phyloP scores from a whole-genome alignment of 2,329 filamentous ascomycete species.

The Celoporthe dispersa region DNA sequence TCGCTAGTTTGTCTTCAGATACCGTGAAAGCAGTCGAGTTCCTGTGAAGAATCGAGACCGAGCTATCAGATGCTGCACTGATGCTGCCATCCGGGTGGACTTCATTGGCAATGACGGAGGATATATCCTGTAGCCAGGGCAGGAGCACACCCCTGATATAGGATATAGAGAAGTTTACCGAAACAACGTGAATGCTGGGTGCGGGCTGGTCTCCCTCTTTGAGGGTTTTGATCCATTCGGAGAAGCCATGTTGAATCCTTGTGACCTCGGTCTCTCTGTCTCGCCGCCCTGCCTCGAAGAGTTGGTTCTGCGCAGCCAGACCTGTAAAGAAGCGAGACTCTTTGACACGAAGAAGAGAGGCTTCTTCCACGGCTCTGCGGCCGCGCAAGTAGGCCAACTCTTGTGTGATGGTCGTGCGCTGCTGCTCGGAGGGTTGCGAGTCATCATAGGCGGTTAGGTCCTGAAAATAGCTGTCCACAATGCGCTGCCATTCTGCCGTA shows the following conservation, averaged over 20 bases:
- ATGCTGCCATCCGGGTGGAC: conserved; percentile 33
- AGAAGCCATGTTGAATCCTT: conserved; percentile 46
- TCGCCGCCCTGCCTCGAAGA: conserved; percentile 45
- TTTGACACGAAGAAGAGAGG: conserved; percentile 50
- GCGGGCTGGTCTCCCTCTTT: neutral
- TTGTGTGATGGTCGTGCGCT: conserved; percentile 41
- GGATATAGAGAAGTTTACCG: conserved; percentile 46
- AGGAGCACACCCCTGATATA: conserved; percentile 39
- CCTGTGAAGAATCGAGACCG: neutral
- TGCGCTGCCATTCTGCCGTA: conserved; percentile 47
- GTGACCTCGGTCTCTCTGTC: conserved; percentile 42
- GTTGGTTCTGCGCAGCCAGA: conserved; percentile 37
- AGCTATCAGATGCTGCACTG: neutral
- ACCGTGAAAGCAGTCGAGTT: conserved; percentile 34
- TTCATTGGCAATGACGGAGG: conserved; percentile 50
- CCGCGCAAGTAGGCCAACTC: conserved; percentile 51
- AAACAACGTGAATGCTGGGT: conserved; percentile 46
- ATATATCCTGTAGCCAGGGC: conserved; percentile 34
- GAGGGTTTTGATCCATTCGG: conserved; percentile 34
- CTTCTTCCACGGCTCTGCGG: conserved; percentile 49
- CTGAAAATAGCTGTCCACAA: conserved; percentile 50
- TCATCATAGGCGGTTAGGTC: conserved; percentile 46
- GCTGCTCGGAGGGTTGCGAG: conserved; percentile 40
- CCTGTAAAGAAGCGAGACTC: conserved; percentile 50
- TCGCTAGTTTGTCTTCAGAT: conserved; percentile 49